Evolutionary conservation across 2,329 filamentous ascomycete genomes (phyloP), one percentile per base, ranked within the genome.

Genomic region (Talaromyces sp.): DNA sequence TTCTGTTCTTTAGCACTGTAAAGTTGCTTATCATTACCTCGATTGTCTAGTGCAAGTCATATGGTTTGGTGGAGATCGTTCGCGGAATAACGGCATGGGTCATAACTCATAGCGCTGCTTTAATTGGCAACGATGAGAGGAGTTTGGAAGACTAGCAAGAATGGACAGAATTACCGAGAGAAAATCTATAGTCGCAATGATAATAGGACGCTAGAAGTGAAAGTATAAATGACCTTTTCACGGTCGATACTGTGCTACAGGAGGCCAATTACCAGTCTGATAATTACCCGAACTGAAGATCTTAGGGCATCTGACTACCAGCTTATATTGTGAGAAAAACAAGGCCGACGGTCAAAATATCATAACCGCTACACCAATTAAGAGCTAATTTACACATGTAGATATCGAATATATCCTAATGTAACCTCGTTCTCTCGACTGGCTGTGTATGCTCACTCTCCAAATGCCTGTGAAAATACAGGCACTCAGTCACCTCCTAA

Each of bases 71-170:
- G n/a, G 16, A 27, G 10, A 11, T 58, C 8, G 54, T 41, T 58
- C 56, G 56, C 56, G 56, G 56, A 58, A 58, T 58, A 33, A 19
- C 56, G 56, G 35, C 56, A 41, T 19, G 37, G 27, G 27, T 31
- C 27, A 31, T 31, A 31, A 5, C 33, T n/a, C 31, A 27, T 39
- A 16, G 10, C 31, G n/a, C 19, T 41, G 35, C 33, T 13, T 19
- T 41, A 27, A 35, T 11, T 56, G 52, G 31, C 52, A 58, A 33
- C 24, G 16, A 35, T 11, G 16, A 54, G 19, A 41, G 35, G 24
- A 24, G 37, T 19, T 41, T 58, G 52, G 31, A 37, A 6, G n/a
- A 41, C 35, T 27, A 52, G 5, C 27, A 6, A 37, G 22, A 5
- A 58, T 41, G 13, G 54, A 35, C 14, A 54, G 31, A 52, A 11